Percentiles rank a stretch among this genome's conserved stretches.
phyloP scores from a whole-genome alignment of 768 basidiomycete species.

The Boletus rubropictus region DNA sequence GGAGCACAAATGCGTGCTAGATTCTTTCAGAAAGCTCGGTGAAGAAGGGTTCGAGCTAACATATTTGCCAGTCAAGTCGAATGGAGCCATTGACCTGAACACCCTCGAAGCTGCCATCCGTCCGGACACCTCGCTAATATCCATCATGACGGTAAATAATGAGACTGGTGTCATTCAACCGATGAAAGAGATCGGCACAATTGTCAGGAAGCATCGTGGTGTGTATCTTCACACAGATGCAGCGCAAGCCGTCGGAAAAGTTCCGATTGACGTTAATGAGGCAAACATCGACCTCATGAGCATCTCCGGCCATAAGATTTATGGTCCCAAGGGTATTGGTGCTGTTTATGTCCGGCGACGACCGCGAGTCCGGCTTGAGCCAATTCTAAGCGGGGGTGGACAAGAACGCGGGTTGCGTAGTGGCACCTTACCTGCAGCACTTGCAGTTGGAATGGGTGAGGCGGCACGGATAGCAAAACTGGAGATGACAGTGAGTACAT shows the following conservation, averaged over 20 bases:
- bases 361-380: slow-evolving; percentile 90
- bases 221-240: slow-evolving; percentile 97
- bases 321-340: slow-evolving; percentile 96
- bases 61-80: slow-evolving; percentile 88
- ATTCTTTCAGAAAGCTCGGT: slow-evolving; percentile 90
- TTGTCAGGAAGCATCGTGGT: slow-evolving; percentile 81
- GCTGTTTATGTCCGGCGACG: slow-evolving; percentile 90
- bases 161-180: slow-evolving; percentile 99
- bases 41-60: slow-evolving; percentile 98
- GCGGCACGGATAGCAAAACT: slow-evolving; percentile 86
- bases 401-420: slow-evolving; percentile 94
- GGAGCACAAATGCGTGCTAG: slow-evolving; percentile 99
- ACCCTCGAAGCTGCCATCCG: slow-evolving; percentile 83
- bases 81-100: slow-evolving; percentile 75
- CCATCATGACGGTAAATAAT: slow-evolving; percentile 98
- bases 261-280: slow-evolving; percentile 88
- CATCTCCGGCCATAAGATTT: slow-evolving; percentile 95
- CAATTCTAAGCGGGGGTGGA: slow-evolving; percentile 91
- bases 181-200: slow-evolving; percentile 86
- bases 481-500: slow-evolving; percentile 83
- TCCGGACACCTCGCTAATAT: slow-evolving; percentile 90
- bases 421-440: slow-evolving; percentile 85
- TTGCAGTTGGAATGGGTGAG: slow-evolving; percentile 91
- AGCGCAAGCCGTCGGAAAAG: slow-evolving; percentile 91
- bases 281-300: slow-evolving; percentile 95